A percentile compares a stretch with the other conserved stretches of the same genome.
Conservation (phyloP, 257 asterid species). For the Solanum pimpinellifolium region DNA sequence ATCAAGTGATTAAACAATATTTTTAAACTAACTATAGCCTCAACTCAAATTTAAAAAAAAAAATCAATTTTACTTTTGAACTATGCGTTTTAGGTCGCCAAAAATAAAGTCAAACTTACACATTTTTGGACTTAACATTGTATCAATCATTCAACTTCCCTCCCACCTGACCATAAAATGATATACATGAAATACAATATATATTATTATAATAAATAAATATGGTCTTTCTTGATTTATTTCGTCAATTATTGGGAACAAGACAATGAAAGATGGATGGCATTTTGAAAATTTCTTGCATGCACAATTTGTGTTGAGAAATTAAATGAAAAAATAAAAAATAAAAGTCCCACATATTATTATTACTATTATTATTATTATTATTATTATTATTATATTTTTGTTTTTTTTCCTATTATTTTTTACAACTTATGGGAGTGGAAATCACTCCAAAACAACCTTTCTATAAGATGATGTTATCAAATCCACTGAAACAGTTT, state of each 20-base stretch:
- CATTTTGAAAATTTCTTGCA: background rate
- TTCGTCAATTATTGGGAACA: background rate
- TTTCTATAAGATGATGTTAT: conserved; percentile 9
- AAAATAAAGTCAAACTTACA: too few species aligned
- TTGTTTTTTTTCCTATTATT: too few species aligned
- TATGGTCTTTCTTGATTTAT: background rate
- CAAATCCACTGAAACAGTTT: conserved; percentile 2
- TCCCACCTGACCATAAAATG: too few species aligned
- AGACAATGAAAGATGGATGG: background rate
- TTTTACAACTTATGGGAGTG: background rate
- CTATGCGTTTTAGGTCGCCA: too few species aligned
- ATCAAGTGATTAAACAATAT: background rate
- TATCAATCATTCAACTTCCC: background rate
- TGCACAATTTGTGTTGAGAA: background rate
- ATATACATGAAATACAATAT: background rate
- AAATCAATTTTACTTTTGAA: background rate
- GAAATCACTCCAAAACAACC: background rate
- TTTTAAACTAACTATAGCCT: background rate
- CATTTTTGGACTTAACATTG: background rate
- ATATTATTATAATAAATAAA: background rate
- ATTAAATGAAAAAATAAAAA: background rate
- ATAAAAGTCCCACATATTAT: background rate
- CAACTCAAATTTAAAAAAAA: background rate
- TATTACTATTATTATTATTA: background rate
- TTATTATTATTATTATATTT: background rate